Base-by-base conservation (phyloP, 2,329 filamentous ascomycete genomes). In the Daldinia sp. region DNA sequence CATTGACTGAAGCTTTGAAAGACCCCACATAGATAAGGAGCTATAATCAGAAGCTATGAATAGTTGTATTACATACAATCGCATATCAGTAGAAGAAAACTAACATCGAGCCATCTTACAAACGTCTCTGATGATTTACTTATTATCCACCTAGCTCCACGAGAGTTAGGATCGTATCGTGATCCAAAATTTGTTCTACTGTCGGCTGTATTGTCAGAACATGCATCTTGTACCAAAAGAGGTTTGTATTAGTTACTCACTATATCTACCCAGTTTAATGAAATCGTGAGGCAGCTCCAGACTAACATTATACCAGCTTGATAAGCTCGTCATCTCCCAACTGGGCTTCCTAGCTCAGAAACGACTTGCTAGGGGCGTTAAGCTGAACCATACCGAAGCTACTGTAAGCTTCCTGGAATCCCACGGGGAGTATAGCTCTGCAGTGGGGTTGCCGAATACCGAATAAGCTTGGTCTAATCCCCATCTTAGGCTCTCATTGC, bases 261-360 rank as follows among this genome's bases (percentile, higher is more conserved):
- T 39, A 39, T 41, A 46, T 23, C 13, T 10, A 56, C 12, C 53
- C 18, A 41, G 20, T 15, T 12, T 28, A 48, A 13, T 2, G 7
- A 6, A 35, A 2, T 9, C 5, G 9, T 9, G 44, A 48, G 44
- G 28, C 13, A 28, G 6, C 23, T 48, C 13, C 56, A 15, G 58
- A 55, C 63, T 65, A 46, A 68, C 28, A 63, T 33, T 23, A 54
- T 44, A 28, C 60, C 73, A 98, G 95, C 87, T 98, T 78, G 95
- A 98, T 86, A 98, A 98, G 89, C 93, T 98, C 81, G 88, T 92
- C 79, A 95, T 97, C 78, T 93, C 94, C 61, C 93, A 98, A 81
- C 85, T 97, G 69, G 95, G 95, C 74, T 87, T 92, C 73, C 87
- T 98, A 55, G 95, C 95, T 61, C 95, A 98, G 84, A 88, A 91